Percentiles rank a stretch among this genome's conserved stretches.
Evolutionary conservation across 768 basidiomycete species (phyloP).

Genomic region (Boletus subcaerulescens): DNA sequence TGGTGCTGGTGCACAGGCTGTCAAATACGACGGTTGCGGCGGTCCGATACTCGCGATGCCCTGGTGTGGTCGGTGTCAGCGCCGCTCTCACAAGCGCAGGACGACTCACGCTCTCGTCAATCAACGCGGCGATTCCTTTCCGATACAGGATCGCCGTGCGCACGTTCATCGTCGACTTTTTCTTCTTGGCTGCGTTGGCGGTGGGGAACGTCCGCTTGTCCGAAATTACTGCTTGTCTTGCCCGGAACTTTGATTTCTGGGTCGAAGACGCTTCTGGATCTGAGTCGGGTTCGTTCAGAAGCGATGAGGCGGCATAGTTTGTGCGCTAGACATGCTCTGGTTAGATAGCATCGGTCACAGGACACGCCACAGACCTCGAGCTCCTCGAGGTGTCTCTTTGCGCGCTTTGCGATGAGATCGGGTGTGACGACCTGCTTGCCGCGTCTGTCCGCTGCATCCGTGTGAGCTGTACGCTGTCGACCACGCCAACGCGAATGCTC

Average conservation of each 20-base stretch:
- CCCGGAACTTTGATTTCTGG: constrained; percentile 54
- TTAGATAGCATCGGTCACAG: background rate
- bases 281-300: constrained; percentile 31
- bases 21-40: constrained; percentile 65
- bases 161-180: constrained; percentile 80
- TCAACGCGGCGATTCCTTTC: constrained; percentile 67
- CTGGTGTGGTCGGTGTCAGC: constrained; percentile 35
- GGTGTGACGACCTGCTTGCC: constrained; percentile 46
- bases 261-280: constrained; percentile 24
- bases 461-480: constrained; percentile 8
- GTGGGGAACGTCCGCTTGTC: constrained; percentile 58
- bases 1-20: constrained; percentile 58
- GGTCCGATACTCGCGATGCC: constrained; percentile 54
- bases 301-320: constrained; percentile 60
- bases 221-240: constrained; percentile 69
- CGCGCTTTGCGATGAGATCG: constrained; percentile 73
- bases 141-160: constrained; percentile 79
- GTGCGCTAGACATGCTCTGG: constrained; percentile 51
- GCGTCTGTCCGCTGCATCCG: constrained; percentile 43
- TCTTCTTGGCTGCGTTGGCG: constrained; percentile 42
- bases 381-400: constrained; percentile 76
- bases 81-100: background rate
- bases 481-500: constrained; percentile 18
- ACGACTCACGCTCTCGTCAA: constrained; percentile 77
- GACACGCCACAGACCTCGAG: constrained; percentile 55